Evolutionary conservation across 768 basidiomycete genomes (phyloP).

Genomic region (Amanita muscaria): DNA sequence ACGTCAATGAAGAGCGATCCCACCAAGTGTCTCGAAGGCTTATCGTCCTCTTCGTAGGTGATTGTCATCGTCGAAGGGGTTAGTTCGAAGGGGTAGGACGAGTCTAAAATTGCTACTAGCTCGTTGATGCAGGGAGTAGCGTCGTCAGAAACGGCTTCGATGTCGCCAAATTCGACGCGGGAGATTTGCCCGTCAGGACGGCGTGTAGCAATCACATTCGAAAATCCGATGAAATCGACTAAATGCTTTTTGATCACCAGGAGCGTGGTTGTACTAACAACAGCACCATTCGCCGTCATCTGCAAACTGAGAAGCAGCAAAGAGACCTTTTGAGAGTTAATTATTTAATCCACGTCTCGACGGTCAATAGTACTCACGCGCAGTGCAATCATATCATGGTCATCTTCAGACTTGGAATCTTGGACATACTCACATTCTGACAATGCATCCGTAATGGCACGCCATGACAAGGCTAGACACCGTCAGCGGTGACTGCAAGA

Average conservation of each 20-base stretch:
- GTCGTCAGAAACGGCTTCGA: slow-evolving; percentile 30
- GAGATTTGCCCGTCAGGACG: slow-evolving; percentile 40
- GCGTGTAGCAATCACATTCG: slow-evolving; percentile 36
- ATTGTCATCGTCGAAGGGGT: slow-evolving; percentile 34
- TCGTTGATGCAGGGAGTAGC: slow-evolving; percentile 51
- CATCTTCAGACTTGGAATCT: slow-evolving; percentile 29
- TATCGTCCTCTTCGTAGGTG: slow-evolving; percentile 35
- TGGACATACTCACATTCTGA: slow-evolving; percentile 44
- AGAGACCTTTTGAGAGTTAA: slow-evolving; percentile 33
- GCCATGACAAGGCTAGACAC: slow-evolving; percentile 54
- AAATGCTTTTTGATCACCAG: slow-evolving; percentile 55
- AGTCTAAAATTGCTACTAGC: slow-evolving; percentile 51
- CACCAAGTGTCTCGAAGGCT: slow-evolving; percentile 36
- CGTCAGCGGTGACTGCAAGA: background rate
- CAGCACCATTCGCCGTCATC: slow-evolving; percentile 58
- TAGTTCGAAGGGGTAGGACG: slow-evolving; percentile 39
- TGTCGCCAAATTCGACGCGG: slow-evolving; percentile 44
- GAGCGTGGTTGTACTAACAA: slow-evolving; percentile 40
- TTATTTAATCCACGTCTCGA: slow-evolving; percentile 1
- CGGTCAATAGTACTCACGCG: slow-evolving; percentile 26
- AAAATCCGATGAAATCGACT: slow-evolving; percentile 45
- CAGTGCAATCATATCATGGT: slow-evolving; percentile 40
- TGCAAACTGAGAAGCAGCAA: slow-evolving; percentile 50
- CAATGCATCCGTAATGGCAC: slow-evolving; percentile 47
- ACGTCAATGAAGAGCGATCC: slow-evolving; percentile 61